Evolutionary conservation across 306 rosid species (phyloP).

Genomic region (Quercus mongolica): DNA sequence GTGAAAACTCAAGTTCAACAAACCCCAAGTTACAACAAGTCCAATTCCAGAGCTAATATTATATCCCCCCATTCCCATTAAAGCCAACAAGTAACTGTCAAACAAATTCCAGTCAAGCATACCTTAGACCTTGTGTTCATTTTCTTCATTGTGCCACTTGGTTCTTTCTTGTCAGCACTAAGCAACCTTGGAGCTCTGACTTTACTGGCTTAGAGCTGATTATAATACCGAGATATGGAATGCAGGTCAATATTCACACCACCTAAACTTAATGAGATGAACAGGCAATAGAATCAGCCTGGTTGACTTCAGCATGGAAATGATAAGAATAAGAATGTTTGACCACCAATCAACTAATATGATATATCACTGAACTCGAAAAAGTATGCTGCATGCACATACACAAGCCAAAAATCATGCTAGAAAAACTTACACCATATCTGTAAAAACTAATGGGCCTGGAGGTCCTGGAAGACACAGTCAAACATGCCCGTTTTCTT

Average conservation of each 20-base stretch:
- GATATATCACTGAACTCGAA: neutral
- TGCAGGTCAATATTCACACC: neutral
- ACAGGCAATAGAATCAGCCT: neutral
- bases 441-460: neutral
- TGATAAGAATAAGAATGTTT: neutral
- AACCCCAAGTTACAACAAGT: neutral
- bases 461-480: conserved; percentile 2
- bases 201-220: neutral
- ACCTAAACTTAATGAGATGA: neutral
- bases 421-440: neutral
- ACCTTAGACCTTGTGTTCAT: neutral
- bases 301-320: neutral
- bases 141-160: neutral
- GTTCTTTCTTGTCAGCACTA: neutral
- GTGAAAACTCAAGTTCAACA: neutral
- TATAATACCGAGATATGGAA: neutral
- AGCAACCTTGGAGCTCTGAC: neutral
- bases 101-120: neutral
- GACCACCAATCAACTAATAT: neutral
- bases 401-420: neutral
- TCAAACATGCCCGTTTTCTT: conserved; percentile 20
- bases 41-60: neutral
- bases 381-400: too few relatives aligned
- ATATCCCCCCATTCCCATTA: neutral
- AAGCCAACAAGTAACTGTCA: neutral